Evolutionary conservation across 129 eudicot species (phyloP).

Genomic region (Ambrosia artemisiifolia): DNA sequence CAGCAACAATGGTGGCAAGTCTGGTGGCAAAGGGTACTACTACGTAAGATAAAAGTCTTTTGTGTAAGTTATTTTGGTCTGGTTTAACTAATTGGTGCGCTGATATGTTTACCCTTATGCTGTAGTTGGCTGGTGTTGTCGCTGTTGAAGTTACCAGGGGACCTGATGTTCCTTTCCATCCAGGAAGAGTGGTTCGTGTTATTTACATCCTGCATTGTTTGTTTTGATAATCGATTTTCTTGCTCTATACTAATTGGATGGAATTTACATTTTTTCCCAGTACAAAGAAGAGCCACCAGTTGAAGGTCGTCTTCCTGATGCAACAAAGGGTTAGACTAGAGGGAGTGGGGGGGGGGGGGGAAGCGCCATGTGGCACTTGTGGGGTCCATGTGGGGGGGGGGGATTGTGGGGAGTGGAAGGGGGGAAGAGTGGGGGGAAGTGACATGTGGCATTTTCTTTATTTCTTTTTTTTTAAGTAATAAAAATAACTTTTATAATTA

Average conservation of each 20-base stretch:
- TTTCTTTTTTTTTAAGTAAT: too few relatives aligned
- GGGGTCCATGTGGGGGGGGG: too few relatives aligned
- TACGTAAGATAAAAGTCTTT: constrained; percentile 45
- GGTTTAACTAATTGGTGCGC: neutral
- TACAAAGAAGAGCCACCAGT: constrained; percentile 70
- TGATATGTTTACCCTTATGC: neutral
- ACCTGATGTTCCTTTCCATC: constrained; percentile 83
- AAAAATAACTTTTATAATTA: too few relatives aligned
- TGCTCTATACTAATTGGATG: neutral
- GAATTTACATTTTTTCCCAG: constrained; percentile 35
- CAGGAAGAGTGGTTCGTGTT: constrained; percentile 70
- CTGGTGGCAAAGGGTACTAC: too few relatives aligned
- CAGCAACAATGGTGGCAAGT: too few relatives aligned
- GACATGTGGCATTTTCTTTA: too few relatives aligned
- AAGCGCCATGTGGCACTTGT: too few relatives aligned
- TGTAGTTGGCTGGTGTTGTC: constrained; percentile 83
- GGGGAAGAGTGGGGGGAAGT: too few relatives aligned
- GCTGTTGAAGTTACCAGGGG: constrained; percentile 91
- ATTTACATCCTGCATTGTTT: neutral
- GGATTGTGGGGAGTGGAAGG: too few relatives aligned
- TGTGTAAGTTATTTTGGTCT: neutral
- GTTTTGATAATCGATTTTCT: neutral
- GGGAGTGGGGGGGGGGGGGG: too few relatives aligned
- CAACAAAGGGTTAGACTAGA: constrained; percentile 66
- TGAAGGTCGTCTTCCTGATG: constrained; percentile 85